Evolutionary conservation across 495 filamentous ascomycete genomes (phyloP).

Genomic region (Acidomyces sp.): DNA sequence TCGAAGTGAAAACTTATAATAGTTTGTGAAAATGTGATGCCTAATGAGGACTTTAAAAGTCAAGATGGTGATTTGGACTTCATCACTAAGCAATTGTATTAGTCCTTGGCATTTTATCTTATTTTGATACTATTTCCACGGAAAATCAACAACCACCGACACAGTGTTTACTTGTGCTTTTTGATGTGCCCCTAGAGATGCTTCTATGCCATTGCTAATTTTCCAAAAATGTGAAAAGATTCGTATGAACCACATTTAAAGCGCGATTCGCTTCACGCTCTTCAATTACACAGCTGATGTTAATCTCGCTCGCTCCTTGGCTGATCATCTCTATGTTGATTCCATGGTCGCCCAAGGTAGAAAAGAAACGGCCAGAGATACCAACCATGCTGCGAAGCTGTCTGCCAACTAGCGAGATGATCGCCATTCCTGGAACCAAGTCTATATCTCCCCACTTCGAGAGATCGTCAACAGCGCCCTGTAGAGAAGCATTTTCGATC

Average conservation of each 20-base stretch:
- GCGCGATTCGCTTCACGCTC: slow-evolving; percentile 79
- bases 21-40: too few species aligned
- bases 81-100: too few species aligned
- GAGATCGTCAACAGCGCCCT: slow-evolving; percentile 43
- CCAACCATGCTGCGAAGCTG: slow-evolving; percentile 95
- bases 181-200: too few species aligned
- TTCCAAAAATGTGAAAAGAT: slow-evolving; percentile 52
- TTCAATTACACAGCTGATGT: slow-evolving; percentile 94
- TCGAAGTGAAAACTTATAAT: too few species aligned
- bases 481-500: slow-evolving; percentile 26
- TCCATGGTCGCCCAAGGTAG: slow-evolving; percentile 67
- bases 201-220: not conserved
- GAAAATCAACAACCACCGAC: too few species aligned
- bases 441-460: slow-evolving; percentile 70
- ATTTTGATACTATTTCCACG: too few species aligned
- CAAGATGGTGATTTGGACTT: too few species aligned
- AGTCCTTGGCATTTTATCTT: too few species aligned
- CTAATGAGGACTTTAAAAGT: too few species aligned
- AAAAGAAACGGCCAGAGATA: slow-evolving; percentile 59
- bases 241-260: slow-evolving; percentile 88
- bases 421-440: slow-evolving; percentile 75
- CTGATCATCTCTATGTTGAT: slow-evolving; percentile 98
- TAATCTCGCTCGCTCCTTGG: slow-evolving; percentile 94
- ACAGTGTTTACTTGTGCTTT: too few species aligned
- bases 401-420: slow-evolving; percentile 77